These are phyloP conservation scores for Juglanconis oblonga DNA, from an alignment of 2,329 filamentous ascomycete species.

Conservation along the genomic window DNA sequence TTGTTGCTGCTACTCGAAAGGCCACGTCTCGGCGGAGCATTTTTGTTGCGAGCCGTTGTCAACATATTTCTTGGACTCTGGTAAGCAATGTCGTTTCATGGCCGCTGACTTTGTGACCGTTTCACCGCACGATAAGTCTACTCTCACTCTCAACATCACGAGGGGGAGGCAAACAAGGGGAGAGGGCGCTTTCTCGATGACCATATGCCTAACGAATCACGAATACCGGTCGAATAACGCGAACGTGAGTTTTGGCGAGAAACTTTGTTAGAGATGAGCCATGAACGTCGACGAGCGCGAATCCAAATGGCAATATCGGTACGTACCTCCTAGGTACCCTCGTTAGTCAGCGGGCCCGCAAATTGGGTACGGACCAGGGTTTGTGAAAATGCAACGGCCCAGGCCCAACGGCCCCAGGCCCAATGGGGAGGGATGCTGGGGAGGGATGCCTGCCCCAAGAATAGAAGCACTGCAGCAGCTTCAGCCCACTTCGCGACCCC, in stretches of 20 bases:
- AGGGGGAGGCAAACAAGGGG: no score
- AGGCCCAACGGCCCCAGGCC: not conserved
- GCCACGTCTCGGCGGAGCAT: no score
- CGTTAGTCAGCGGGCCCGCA: not conserved
- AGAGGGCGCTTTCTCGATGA: no score
- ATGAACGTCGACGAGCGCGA: not conserved
- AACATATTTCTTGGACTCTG: not conserved
- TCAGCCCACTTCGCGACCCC: conserved; percentile 1
- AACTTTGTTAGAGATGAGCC: not conserved
- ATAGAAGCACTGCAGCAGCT: conserved; percentile 10
- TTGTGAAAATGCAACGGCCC: not conserved
- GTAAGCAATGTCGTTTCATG: not conserved
- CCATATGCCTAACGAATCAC: no score
- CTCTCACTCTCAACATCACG: no score
- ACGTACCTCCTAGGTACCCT: not conserved
- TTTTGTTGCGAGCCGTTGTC: no score
- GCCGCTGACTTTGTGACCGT: not conserved
- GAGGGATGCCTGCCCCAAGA: conserved; percentile 16
- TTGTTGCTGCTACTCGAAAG: no score
- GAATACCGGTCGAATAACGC: no score
- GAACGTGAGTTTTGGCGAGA: not conserved
- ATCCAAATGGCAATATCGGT: not conserved
- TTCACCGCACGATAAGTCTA: not conserved
- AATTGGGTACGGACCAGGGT: no score
- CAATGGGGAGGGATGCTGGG: not conserved